A percentile compares a stretch with the other conserved stretches of the same genome.
These are phyloP conservation scores for Chiua virens DNA, from an alignment of 768 basidiomycete genomes.

Conservation along the genomic window DNA sequence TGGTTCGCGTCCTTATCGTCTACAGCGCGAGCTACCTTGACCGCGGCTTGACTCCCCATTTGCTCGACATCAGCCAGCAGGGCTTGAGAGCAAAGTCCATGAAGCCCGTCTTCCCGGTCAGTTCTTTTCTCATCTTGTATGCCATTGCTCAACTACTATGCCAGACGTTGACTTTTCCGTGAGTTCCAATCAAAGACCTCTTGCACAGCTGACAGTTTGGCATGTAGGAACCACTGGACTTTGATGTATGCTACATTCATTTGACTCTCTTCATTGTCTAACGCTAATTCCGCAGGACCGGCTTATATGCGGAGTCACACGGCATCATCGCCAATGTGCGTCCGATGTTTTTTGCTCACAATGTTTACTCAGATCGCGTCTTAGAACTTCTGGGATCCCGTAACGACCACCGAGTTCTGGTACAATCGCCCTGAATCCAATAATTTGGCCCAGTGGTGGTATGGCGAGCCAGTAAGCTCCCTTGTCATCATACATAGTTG, in stretches of 20 bases:
- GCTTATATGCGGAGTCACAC: constrained; percentile 85
- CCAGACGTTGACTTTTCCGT: constrained; percentile 90
- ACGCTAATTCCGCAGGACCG: constrained; percentile 61
- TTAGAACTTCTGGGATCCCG: constrained; percentile 88
- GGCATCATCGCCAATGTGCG: constrained; percentile 87
- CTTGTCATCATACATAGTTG: not conserved
- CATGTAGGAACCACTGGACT: constrained; percentile 81
- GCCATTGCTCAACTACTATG: constrained; percentile 1
- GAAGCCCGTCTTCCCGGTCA: constrained; percentile 83
- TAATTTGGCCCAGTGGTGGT: constrained; percentile 80
- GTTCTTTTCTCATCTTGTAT: constrained; percentile 35
- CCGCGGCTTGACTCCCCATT: constrained; percentile 79
- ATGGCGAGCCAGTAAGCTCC: constrained; percentile 80
- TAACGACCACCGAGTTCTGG: constrained; percentile 58
- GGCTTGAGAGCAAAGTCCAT: constrained; percentile 88
- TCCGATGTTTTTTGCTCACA: not conserved
- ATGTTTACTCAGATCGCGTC: not conserved
- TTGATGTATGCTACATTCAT: constrained; percentile 55
- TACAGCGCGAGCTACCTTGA: constrained; percentile 84
- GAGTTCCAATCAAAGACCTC: constrained; percentile 33
- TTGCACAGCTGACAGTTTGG: not conserved
- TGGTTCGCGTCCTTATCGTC: constrained; percentile 1
- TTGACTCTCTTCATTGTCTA: not conserved
- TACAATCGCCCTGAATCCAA: constrained; percentile 63
- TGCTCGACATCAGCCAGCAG: constrained; percentile 75